phyloP scores from a whole-genome alignment of 208 protist species.

The Jaenimonas drosophilae region DNA sequence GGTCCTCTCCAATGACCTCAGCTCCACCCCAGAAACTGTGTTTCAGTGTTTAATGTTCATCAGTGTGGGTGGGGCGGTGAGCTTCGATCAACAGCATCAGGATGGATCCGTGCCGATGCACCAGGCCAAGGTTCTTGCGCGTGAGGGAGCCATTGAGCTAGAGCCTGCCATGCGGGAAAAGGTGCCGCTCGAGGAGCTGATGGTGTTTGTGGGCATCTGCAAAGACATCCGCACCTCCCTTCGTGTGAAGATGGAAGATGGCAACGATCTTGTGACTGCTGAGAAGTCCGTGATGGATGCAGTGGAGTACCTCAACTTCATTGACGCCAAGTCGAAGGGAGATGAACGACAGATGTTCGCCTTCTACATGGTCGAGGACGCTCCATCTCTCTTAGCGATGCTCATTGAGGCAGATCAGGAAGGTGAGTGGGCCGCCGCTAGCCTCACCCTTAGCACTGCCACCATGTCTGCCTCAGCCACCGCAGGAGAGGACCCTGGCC shows the following conservation, averaged over 20 bases:
- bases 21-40: slow-evolving; percentile 35
- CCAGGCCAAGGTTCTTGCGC: slow-evolving; percentile 84
- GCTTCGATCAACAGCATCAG: slow-evolving; percentile 69
- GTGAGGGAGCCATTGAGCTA: slow-evolving; percentile 53
- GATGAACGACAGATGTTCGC: slow-evolving; percentile 41
- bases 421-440: background rate
- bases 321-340: slow-evolving; percentile 29
- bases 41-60: slow-evolving; percentile 88
- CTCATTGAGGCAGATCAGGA: slow-evolving; percentile 14
- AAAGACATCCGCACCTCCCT: slow-evolving; percentile 54
- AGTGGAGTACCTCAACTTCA: slow-evolving; percentile 78
- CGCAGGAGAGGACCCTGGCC: background rate
- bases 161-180: slow-evolving; percentile 36
- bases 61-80: slow-evolving; percentile 56
- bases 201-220: slow-evolving; percentile 53
- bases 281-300: slow-evolving; percentile 40
- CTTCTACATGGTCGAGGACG: slow-evolving; percentile 84
- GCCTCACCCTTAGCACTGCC: background rate
- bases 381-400: slow-evolving; percentile 31
- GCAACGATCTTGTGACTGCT: slow-evolving; percentile 71
- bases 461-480: background rate
- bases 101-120: slow-evolving; percentile 83
- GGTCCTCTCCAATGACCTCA: slow-evolving; percentile 20
- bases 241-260: slow-evolving; percentile 85
- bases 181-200: slow-evolving; percentile 42